phyloP scores from a whole-genome alignment of 208 protist species.

The Leishmania amazonensis region DNA sequence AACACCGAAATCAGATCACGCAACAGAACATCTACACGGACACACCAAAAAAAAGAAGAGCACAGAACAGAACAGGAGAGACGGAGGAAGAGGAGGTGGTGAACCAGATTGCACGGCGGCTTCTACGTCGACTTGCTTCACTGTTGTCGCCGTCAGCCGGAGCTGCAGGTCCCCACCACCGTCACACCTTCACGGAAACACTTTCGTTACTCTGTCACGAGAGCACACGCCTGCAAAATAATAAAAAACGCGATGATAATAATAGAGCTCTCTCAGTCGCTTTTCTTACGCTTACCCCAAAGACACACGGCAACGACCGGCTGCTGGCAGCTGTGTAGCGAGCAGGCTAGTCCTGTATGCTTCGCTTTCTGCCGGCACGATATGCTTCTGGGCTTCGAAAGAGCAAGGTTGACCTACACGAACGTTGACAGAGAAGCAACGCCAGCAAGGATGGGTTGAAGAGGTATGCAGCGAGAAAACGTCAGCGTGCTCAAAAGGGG shows the following conservation, averaged over 20 bases:
- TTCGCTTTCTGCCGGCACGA: neutral
- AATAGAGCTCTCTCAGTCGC: neutral
- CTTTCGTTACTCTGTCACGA: neutral
- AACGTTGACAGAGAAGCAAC: neutral
- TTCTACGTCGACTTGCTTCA: neutral
- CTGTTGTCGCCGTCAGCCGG: neutral
- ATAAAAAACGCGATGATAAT: neutral
- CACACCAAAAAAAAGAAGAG: neutral
- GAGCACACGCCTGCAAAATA: neutral
- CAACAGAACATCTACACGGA: no score
- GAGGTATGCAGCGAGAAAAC: neutral
- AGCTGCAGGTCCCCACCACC: neutral
- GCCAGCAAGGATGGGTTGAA: neutral
- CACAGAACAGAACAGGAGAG: no score
- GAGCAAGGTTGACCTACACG: neutral
- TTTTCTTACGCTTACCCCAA: neutral
- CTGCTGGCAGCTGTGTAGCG: neutral
- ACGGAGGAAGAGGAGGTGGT: neutral
- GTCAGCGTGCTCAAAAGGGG: neutral
- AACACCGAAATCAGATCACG: no score
- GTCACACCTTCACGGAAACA: neutral
- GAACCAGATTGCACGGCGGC: neutral
- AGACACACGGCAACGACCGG: neutral
- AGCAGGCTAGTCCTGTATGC: neutral
- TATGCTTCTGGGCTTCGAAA: neutral